Evolutionary conservation across 2,329 filamentous ascomycete genomes (phyloP).

Genomic region (Ilyonectria sp.): DNA sequence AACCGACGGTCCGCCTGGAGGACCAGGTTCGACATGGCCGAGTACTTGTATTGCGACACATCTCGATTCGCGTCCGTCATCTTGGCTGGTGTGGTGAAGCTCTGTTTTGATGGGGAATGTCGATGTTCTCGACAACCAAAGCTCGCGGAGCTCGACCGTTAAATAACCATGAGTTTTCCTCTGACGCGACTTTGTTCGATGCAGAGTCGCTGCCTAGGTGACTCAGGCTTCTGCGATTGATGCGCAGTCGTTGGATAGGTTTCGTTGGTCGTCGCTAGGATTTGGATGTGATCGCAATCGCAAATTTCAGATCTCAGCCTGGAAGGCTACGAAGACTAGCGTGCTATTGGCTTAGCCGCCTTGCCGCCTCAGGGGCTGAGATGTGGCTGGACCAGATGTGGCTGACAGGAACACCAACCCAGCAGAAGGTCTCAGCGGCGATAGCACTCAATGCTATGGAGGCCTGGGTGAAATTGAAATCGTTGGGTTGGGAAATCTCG

Average conservation of each 20-base stretch:
- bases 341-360: conserved; percentile 20
- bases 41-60: conserved; percentile 99
- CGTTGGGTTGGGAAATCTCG: not conserved
- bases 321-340: conserved; percentile 39
- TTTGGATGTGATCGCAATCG: conserved; percentile 46
- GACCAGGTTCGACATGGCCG: conserved; percentile 99
- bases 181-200: conserved; percentile 32
- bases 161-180: conserved; percentile 55
- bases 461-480: not conserved
- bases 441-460: not conserved
- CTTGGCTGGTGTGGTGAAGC: conserved; percentile 54
- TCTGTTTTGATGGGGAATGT: conserved; percentile 48
- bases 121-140: conserved; percentile 57
- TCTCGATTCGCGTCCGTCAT: conserved; percentile 85
- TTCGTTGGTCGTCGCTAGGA: conserved; percentile 38
- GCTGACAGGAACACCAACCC: conserved; percentile 18
- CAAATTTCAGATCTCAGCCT: conserved; percentile 56
- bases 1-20: conserved; percentile 99
- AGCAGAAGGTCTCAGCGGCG: not conserved
- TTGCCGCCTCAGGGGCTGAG: conserved; percentile 14
- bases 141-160: conserved; percentile 52
- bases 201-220: conserved; percentile 36
- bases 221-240: conserved; percentile 42
- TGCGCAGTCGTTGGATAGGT: conserved; percentile 43
- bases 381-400: conserved; percentile 39